These are phyloP conservation scores for Silene uniflora DNA, from an alignment of 148 eudicot genomes.

Conservation along the genomic window DNA sequence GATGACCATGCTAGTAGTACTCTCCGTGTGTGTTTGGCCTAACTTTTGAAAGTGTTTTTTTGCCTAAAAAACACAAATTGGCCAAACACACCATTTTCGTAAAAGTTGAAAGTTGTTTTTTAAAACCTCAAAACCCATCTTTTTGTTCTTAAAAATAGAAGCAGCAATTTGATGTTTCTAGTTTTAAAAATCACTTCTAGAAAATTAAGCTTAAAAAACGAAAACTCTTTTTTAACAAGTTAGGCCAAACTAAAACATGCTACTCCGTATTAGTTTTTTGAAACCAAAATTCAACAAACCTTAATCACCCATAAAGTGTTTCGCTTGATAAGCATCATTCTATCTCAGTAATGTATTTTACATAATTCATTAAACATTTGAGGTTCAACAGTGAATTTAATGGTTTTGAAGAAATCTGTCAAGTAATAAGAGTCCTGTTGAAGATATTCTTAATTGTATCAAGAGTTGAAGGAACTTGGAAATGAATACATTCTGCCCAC, in stretches of 20 bases:
- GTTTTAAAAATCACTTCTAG: too few relatives aligned
- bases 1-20: neutral
- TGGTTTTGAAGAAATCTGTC: slow-evolving; percentile 75
- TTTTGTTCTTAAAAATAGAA: too few relatives aligned
- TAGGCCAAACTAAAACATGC: too few relatives aligned
- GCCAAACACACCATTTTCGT: too few relatives aligned
- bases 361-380: slow-evolving; percentile 47
- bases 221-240: too few relatives aligned
- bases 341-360: slow-evolving; percentile 10
- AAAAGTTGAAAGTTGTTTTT: too few relatives aligned
- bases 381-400: slow-evolving; percentile 80
- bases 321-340: neutral
- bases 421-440: slow-evolving; percentile 89
- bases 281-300: neutral
- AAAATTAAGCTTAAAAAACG: too few relatives aligned
- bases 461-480: slow-evolving; percentile 61
- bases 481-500: slow-evolving; percentile 22
- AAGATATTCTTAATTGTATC: slow-evolving; percentile 75
- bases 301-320: neutral
- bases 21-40: too few relatives aligned
- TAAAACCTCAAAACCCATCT: too few relatives aligned
- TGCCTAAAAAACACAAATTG: too few relatives aligned
- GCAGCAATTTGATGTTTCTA: too few relatives aligned
- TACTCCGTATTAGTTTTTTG: slow-evolving; percentile 5
- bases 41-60: too few relatives aligned